phyloP scores from a whole-genome alignment of 148 eudicot species.

The Diospyros kaki region DNA sequence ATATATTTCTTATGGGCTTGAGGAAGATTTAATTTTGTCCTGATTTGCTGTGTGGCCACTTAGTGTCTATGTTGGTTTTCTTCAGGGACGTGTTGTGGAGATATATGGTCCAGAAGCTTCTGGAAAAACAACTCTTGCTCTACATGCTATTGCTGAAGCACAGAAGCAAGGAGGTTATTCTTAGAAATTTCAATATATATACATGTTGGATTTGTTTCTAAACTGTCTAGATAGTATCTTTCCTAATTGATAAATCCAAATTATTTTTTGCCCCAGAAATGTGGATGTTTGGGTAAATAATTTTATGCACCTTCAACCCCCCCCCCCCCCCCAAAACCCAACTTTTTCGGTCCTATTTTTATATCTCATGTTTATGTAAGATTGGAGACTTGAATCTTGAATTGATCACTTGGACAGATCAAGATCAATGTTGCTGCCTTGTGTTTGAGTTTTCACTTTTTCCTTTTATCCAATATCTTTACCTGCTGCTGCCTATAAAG shows the following conservation, averaged over 20 bases:
- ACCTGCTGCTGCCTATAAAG: not conserved
- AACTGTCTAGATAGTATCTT: not conserved
- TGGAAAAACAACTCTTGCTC: constrained; percentile 94
- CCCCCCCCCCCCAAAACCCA: too few species aligned
- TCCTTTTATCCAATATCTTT: not conserved
- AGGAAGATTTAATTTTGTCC: not conserved
- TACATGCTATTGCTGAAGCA: constrained; percentile 92
- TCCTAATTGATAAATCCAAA: not conserved
- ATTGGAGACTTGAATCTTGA: not conserved
- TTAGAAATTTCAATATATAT: not conserved
- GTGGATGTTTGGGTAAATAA: not conserved
- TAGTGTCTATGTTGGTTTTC: constrained; percentile 7
- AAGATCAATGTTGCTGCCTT: not conserved
- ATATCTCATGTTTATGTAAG: too few species aligned
- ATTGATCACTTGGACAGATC: not conserved
- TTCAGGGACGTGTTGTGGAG: constrained; percentile 94
- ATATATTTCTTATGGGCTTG: not conserved
- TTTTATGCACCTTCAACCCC: not conserved
- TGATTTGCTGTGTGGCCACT: not conserved
- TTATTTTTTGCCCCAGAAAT: not conserved
- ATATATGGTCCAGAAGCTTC: constrained; percentile 98
- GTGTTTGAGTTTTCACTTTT: not conserved
- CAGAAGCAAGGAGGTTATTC: constrained; percentile 84
- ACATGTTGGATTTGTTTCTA: not conserved
- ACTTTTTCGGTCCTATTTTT: too few species aligned